Evolutionary conservation across 1,139 yeast species (phyloP), one percentile per base, ranked within the genome.

Genomic region (Geotrichum fermentans): DNA sequence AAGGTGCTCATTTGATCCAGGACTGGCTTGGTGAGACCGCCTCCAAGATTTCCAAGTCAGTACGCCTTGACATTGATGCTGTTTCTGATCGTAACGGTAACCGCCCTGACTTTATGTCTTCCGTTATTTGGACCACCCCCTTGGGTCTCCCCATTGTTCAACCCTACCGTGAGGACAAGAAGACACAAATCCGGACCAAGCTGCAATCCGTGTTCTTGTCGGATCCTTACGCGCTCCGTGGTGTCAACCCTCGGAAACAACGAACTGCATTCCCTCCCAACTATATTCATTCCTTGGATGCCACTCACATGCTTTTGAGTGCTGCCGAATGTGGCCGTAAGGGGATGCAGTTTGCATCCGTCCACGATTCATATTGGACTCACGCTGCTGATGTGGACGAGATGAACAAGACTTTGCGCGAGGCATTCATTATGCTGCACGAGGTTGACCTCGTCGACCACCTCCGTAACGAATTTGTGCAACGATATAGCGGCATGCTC

Each of bases 311-410:
- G 98, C 73, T 92, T 51, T 72, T 90, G 75, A 84, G 96, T 10
- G 95, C 97, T 0, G 73, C 80, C 43, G 80, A 80, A 21, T 89
- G 97, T 66, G 80, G 83, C n/a, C 74, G 79, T 41, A 64, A 65
- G 3, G 80, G 78, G 0, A 66, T 92, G 49, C 73, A 80, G n/a
- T 92, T 94, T 73, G 97, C 98, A 0, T 83, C 97, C 0, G 99
- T 92, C 30, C 99, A 92, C 67, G 99, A 92, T 66, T 90, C 97
- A 1, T 92, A 87, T 65, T 92, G 99, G 99, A 89, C 98, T 0
- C 98, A 94, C 66, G 97, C 98, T 0, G 72, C 80, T 37, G 94
- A 87, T 63, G 80, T 92, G 30, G 83, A 82, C 56, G 63, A 60
- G 6, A 83, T 92, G 94, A 88, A 83, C 64, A 61, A 60, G n/a